A percentile compares a stretch with the other conserved stretches of the same genome.
These are phyloP conservation scores for Solanum pimpinellifolium DNA, from an alignment of 257 asterid genomes.

Conservation along the genomic window DNA sequence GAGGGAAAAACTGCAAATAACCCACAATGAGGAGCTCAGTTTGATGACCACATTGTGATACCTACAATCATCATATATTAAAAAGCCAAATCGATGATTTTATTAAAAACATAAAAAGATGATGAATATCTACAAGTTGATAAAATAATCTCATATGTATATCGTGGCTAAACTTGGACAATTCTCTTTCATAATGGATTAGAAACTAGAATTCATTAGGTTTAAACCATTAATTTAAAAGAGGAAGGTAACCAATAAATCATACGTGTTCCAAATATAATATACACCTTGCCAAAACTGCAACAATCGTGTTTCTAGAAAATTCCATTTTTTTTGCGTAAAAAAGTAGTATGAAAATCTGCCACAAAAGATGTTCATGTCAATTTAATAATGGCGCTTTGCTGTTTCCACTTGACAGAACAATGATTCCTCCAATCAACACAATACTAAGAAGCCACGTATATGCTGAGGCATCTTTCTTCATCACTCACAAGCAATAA, in stretches of 20 bases:
- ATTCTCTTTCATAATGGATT: background rate
- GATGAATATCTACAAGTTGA: too few relatives aligned
- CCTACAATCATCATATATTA: too few relatives aligned
- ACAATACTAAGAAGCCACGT: conserved; percentile 5
- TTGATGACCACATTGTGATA: background rate
- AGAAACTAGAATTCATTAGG: background rate
- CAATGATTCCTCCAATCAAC: conserved; percentile 6
- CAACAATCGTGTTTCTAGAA: background rate
- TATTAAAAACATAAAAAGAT: too few relatives aligned
- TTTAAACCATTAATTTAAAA: background rate
- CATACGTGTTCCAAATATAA: background rate
- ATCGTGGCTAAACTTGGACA: background rate
- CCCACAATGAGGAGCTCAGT: background rate
- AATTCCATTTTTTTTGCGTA: background rate
- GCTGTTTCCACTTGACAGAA: background rate
- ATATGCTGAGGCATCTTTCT: background rate
- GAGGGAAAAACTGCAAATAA: background rate
- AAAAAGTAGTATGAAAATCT: background rate
- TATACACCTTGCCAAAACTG: background rate
- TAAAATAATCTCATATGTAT: background rate
- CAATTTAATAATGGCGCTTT: background rate
- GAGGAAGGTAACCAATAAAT: background rate
- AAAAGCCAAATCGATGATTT: too few relatives aligned
- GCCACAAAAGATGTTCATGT: background rate
- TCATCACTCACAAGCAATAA: background rate